These are phyloP conservation scores for Penicillium dipodomyicola DNA, from an alignment of 495 filamentous ascomycete species.

Conservation along the genomic window DNA sequence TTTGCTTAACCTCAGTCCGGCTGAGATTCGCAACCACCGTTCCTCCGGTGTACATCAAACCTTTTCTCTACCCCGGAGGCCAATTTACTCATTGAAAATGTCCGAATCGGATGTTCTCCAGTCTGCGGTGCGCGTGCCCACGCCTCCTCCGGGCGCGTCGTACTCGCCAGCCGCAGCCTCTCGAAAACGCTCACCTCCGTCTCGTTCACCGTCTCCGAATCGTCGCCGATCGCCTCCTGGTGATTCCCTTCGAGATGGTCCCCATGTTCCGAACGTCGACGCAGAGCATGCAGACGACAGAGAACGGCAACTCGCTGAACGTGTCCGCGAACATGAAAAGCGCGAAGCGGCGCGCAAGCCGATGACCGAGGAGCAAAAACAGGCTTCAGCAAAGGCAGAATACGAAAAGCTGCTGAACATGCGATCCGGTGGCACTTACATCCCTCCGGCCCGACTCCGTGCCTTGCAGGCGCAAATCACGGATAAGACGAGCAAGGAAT, in stretches of 20 bases:
- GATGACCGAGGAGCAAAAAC: constrained; percentile 80
- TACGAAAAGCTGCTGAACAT: constrained; percentile 87
- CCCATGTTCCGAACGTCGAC: constrained; percentile 51
- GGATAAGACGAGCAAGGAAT: constrained; percentile 93
- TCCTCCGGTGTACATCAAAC: constrained; percentile 12
- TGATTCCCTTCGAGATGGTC: constrained; percentile 34
- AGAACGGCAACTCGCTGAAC: constrained; percentile 61
- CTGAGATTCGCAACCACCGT: constrained; percentile 17
- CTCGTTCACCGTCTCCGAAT: constrained; percentile 62
- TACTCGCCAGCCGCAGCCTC: constrained; percentile 48
- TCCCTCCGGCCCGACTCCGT: constrained; percentile 85
- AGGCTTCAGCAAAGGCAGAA: constrained; percentile 77
- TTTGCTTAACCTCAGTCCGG: constrained; percentile 5
- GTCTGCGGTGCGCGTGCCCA: constrained; percentile 67
- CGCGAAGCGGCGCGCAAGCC: constrained; percentile 53
- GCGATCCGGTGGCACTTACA: constrained; percentile 92
- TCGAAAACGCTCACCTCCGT: constrained; percentile 61
- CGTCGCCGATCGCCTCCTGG: constrained; percentile 59
- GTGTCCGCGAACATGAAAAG: constrained; percentile 55
- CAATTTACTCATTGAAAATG: constrained; percentile 31
- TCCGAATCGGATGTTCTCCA: constrained; percentile 54
- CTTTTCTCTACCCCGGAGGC: constrained; percentile 5
- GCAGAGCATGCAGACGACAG: constrained; percentile 57
- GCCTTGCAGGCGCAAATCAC: constrained; percentile 96
- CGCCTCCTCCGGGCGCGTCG: constrained; percentile 57